These are phyloP conservation scores for Blastobotrys buckinghamii DNA, from an alignment of 1,139 yeast species.

Conservation along the genomic window DNA sequence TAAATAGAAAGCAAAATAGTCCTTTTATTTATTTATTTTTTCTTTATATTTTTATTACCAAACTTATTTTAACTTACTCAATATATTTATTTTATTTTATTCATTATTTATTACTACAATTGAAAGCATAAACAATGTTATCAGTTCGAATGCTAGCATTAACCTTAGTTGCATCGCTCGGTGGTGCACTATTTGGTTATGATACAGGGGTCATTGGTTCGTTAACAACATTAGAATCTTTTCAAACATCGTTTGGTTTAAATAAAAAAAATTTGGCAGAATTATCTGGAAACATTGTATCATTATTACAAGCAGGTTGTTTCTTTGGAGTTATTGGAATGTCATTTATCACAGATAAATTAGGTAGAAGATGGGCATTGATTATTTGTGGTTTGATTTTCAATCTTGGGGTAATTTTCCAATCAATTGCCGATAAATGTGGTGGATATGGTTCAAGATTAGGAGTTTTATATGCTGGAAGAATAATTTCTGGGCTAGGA, in stretches of 20 bases:
- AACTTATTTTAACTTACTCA: too few species aligned
- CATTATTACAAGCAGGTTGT: slow-evolving; percentile 30
- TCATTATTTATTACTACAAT: too few species aligned
- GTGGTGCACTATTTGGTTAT: slow-evolving; percentile 50
- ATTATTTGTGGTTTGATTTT: slow-evolving; percentile 67
- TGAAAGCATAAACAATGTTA: too few species aligned
- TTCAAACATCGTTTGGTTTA: slow-evolving; percentile 56
- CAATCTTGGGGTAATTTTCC: slow-evolving; percentile 74
- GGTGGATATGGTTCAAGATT: slow-evolving; percentile 46
- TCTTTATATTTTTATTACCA: too few species aligned
- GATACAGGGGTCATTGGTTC: slow-evolving; percentile 61
- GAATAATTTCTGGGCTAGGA: slow-evolving; percentile 54
- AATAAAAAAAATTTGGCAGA: slow-evolving; percentile 65
- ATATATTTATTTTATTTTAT: too few species aligned
- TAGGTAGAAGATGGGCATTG: slow-evolving; percentile 55
- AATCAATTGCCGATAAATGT: slow-evolving; percentile 36
- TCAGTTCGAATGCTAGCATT: slow-evolving; percentile 20
- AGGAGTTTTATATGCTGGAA: slow-evolving; percentile 50
- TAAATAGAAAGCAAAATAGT: too few species aligned
- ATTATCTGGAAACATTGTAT: slow-evolving; percentile 87
- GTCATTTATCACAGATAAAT: slow-evolving; percentile 47
- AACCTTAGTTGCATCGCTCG: slow-evolving; percentile 35
- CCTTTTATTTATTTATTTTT: too few species aligned
- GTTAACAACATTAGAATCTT: slow-evolving; percentile 57
- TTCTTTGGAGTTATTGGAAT: slow-evolving; percentile 31